A percentile compares a stretch with the other conserved stretches of the same genome.
These are phyloP conservation scores for Podospora pseudoanserina DNA, from an alignment of 495 filamentous ascomycete genomes.

Conservation along the genomic window DNA sequence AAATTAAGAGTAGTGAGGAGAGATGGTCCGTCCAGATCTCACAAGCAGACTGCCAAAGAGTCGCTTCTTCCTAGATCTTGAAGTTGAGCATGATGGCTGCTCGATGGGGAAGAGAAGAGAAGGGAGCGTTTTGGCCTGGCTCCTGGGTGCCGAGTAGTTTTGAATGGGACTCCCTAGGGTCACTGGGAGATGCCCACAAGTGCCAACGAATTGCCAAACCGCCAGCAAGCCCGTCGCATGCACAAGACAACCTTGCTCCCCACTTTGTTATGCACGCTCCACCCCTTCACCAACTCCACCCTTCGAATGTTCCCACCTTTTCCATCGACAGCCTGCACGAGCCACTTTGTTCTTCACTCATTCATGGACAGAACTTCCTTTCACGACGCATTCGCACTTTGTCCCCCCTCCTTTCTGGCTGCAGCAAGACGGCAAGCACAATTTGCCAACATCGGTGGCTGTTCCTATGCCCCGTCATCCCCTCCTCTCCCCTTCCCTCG, in stretches of 20 bases:
- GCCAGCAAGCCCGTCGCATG: not conserved
- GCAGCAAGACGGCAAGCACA: conserved; percentile 7
- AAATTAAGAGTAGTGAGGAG: conserved; percentile 18
- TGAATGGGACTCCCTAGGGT: conserved; percentile 31
- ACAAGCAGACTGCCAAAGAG: conserved; percentile 47
- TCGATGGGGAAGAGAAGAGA: conserved; percentile 41
- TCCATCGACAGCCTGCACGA: not conserved
- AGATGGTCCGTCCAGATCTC: conserved; percentile 32
- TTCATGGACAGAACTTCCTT: not conserved
- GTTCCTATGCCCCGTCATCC: not conserved
- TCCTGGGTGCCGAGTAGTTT: conserved; percentile 42
- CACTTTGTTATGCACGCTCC: conserved; percentile 2
- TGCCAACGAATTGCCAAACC: conserved; percentile 17
- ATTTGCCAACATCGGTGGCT: not conserved
- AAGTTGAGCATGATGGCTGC: conserved; percentile 46
- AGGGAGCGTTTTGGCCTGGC: conserved; percentile 33
- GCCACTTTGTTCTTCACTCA: not conserved
- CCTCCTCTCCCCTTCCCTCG: not conserved
- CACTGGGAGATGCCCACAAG: conserved; percentile 16
- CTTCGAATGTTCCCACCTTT: not conserved
- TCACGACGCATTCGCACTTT: not conserved
- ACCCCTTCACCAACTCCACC: not conserved
- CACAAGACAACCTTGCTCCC: not conserved
- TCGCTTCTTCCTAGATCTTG: conserved; percentile 48
- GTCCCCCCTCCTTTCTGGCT: not conserved